Conservation (phyloP, 2,329 filamentous ascomycete species). For the Colletotrichum orbiculare region DNA sequence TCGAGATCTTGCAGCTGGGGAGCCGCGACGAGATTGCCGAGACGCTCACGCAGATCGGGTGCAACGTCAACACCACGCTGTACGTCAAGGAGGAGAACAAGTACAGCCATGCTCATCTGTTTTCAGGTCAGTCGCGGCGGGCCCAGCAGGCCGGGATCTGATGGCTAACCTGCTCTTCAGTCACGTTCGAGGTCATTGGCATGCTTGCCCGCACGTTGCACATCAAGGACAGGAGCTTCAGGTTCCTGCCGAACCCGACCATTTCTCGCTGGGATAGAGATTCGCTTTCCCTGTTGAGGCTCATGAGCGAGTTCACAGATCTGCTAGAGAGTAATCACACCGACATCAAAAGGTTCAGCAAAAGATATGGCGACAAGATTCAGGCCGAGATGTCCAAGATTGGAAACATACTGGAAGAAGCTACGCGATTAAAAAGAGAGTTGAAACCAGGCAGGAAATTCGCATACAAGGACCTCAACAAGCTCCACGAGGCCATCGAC, state of each 20-base stretch:
- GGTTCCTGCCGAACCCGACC: slow-evolving; percentile 58
- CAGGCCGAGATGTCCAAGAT: neutral
- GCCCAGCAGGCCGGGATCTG: neutral
- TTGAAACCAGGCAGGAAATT: neutral
- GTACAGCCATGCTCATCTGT: slow-evolving; percentile 39
- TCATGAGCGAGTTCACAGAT: slow-evolving; percentile 52
- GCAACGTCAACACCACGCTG: slow-evolving; percentile 47
- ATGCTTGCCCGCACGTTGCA: slow-evolving; percentile 53
- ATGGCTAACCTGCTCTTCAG: slow-evolving; percentile 35
- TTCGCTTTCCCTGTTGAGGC: slow-evolving; percentile 55
- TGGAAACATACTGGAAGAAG: neutral
- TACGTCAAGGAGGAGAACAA: slow-evolving; percentile 40
- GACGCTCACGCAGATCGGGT: slow-evolving; percentile 52
- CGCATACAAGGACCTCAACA: neutral
- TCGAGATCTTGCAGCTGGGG: slow-evolving; percentile 34
- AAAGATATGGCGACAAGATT: slow-evolving; percentile 26
- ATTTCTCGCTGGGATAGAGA: slow-evolving; percentile 63
- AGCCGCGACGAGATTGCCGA: slow-evolving; percentile 46
- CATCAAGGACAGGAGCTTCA: slow-evolving; percentile 49
- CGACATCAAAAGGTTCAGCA: neutral
- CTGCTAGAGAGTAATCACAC: slow-evolving; percentile 41
- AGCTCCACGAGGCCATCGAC: slow-evolving; percentile 1
- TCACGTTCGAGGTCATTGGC: slow-evolving; percentile 53
- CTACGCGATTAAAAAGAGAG: neutral
- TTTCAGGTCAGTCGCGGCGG: neutral